Conservation (phyloP, 1,284 basidiomycete species). For the Naganishia albida region DNA sequence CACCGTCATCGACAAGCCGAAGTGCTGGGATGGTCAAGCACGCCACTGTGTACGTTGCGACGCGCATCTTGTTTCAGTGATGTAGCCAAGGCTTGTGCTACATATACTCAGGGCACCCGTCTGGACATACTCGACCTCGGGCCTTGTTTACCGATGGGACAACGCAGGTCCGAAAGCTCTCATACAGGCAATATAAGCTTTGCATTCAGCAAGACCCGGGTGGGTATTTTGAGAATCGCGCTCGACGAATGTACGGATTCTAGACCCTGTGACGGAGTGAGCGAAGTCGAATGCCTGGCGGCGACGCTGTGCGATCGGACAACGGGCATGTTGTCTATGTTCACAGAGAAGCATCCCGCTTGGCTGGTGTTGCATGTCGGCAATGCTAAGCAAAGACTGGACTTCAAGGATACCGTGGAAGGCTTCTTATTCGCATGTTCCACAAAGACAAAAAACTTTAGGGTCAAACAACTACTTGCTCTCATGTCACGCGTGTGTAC, state of each 20-base stretch:
- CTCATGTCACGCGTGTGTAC: background rate
- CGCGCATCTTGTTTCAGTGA: constrained; percentile 1
- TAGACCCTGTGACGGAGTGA: background rate
- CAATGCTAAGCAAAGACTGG: background rate
- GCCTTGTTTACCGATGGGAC: background rate
- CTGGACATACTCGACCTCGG: constrained; percentile 6
- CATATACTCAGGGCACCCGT: background rate
- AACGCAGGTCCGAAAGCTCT: background rate
- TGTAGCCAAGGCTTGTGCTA: background rate
- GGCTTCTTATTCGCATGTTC: background rate
- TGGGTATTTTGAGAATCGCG: background rate
- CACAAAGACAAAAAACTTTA: background rate
- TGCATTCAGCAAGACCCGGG: background rate
- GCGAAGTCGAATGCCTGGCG: background rate
- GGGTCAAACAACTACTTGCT: background rate
- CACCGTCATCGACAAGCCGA: constrained; percentile 7
- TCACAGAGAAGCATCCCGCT: background rate
- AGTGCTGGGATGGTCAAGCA: background rate
- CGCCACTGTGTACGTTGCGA: background rate
- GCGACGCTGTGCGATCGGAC: background rate
- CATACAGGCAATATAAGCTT: background rate
- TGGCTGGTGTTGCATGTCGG: constrained; percentile 3
- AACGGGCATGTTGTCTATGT: background rate
- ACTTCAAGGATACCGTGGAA: background rate
- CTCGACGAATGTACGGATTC: background rate